These are phyloP conservation scores for Tausonia pullulans DNA, from an alignment of 1,284 basidiomycete species.

Conservation along the genomic window DNA sequence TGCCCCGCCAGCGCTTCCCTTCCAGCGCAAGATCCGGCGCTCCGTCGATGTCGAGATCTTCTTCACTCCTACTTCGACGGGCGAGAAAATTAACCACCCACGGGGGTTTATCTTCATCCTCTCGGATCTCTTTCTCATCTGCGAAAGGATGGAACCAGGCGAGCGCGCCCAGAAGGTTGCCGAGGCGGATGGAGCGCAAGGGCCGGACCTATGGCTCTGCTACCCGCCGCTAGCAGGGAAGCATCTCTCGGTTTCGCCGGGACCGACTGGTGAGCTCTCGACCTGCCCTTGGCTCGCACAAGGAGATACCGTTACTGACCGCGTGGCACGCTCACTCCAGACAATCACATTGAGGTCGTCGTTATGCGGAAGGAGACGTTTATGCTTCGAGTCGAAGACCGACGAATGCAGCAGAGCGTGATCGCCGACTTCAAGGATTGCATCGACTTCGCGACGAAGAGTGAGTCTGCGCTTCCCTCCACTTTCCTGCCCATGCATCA, in stretches of 20 bases:
- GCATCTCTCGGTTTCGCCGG: slow-evolving; percentile 63
- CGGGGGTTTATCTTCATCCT: slow-evolving; percentile 80
- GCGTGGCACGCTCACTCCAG: slow-evolving; percentile 33
- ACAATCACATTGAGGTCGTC: slow-evolving; percentile 59
- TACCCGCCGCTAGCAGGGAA: slow-evolving; percentile 96
- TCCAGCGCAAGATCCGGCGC: slow-evolving; percentile 64
- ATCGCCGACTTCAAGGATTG: slow-evolving; percentile 70
- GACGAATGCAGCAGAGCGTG: slow-evolving; percentile 52
- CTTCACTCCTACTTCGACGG: slow-evolving; percentile 66
- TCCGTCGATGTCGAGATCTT: slow-evolving; percentile 63
- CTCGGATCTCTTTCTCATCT: slow-evolving; percentile 82
- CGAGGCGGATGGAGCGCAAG: slow-evolving; percentile 38
- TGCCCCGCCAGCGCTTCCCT: slow-evolving; percentile 64
- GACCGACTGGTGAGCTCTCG: slow-evolving; percentile 36
- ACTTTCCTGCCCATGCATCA: neutral
- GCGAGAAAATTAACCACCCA: slow-evolving; percentile 56
- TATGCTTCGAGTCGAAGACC: slow-evolving; percentile 53
- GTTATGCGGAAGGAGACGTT: slow-evolving; percentile 85
- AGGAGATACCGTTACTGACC: neutral
- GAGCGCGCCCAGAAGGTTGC: slow-evolving; percentile 40
- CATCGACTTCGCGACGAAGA: slow-evolving; percentile 61
- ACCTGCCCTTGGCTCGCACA: no score
- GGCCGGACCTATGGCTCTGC: slow-evolving; percentile 79
- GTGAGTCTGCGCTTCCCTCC: slow-evolving; percentile 40
- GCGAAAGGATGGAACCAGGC: slow-evolving; percentile 62